These are phyloP conservation scores for Nevesoporus exiguus DNA, from an alignment of 768 basidiomycete species.

Conservation along the genomic window DNA sequence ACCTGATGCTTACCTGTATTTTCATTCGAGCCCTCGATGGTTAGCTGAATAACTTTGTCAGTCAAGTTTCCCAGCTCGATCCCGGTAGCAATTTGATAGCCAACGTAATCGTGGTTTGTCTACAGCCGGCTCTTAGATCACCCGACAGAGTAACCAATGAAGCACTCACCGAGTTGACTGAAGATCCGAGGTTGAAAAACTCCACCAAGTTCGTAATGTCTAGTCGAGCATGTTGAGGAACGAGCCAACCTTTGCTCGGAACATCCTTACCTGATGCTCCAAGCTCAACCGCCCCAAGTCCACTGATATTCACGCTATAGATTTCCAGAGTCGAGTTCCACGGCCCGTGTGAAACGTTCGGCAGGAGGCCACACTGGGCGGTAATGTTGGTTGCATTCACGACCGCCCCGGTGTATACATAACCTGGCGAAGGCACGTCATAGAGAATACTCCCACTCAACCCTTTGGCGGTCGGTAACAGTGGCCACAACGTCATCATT, in stretches of 20 bases:
- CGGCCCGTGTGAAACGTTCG: neutral
- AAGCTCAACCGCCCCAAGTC: neutral
- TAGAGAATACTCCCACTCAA: constrained; percentile 13
- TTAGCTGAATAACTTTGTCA: neutral
- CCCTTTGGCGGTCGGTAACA: constrained; percentile 10
- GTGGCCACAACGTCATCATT: neutral
- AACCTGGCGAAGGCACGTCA: constrained; percentile 11
- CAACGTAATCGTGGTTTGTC: neutral
- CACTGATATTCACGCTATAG: neutral
- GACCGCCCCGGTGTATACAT: neutral
- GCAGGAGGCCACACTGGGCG: constrained; percentile 15
- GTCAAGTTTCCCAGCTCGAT: neutral
- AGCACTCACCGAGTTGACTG: too few species aligned
- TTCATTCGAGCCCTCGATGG: neutral
- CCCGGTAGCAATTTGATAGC: neutral
- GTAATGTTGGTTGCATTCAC: constrained; percentile 19
- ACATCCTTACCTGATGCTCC: neutral
- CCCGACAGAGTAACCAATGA: neutral
- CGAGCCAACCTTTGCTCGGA: neutral
- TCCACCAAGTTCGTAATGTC: neutral
- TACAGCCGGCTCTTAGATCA: too few species aligned
- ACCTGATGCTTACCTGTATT: neutral
- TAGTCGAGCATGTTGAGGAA: neutral
- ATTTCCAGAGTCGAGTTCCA: neutral
- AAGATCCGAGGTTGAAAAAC: neutral